Evolutionary conservation across 1,139 yeast genomes (phyloP), one percentile per base, ranked within the genome.

Genomic region (Debaryomyces fabryi): DNA sequence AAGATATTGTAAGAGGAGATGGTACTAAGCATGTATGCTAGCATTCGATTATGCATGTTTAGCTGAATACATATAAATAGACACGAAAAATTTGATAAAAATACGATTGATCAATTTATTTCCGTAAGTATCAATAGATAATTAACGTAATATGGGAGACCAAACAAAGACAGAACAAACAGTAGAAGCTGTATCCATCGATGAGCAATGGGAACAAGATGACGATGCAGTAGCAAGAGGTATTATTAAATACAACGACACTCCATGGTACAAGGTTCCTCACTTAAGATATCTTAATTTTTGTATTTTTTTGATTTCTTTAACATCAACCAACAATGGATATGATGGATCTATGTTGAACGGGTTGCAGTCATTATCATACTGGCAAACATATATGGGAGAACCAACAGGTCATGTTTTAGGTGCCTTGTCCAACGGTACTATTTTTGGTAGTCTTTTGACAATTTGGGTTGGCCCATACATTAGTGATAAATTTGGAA

Each of bases 301-400:
- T 27, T 53, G 69, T 18, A 57, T 79, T 16, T 61, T 76, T 18
- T 58, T 74, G 32, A 67, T 76, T 30, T 67, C 80, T 32, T 59
- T 79, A 33, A 64, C 80, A 10, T 72, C 81, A 21, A 74, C 82
- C 29, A 76, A 73, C 53, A 73, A 70, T 40, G 84, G 85, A 23
- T 80, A 70, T 52, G 85, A 80, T 62, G 80, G 81, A 39, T 72
- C 79, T 4, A 64, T 79, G 66, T 62, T 79, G 62, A 80, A 79
- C 55, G 82, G 81, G 39, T 65, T 81, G 48, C 83, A 79, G 58
- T 63, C 78, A 7, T 64, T 79, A 49, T 55, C 58, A 0, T 53
- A 56, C 20, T 76, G 80, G 80, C 53, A 56, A 24, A 49, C 52
- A 20, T 59, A 65, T 38, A 67, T 78, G 67, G 72, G 71, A 46